These are phyloP conservation scores for Macrophomina pseudophaseolina DNA, from an alignment of 2,329 filamentous ascomycete species.

Conservation along the genomic window DNA sequence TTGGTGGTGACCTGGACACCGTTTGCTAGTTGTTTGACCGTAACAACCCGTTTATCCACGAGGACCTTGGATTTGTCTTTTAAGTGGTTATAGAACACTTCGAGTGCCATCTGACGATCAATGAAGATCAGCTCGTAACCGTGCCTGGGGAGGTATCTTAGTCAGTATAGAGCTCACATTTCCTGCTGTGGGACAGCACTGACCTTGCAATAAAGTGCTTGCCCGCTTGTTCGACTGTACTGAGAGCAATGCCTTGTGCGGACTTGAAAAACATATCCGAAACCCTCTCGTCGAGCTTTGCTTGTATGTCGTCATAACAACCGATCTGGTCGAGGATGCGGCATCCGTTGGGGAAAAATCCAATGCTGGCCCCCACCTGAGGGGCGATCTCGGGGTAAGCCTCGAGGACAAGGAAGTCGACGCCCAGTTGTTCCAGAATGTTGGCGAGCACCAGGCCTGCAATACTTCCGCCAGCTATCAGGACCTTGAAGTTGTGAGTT, in stretches of 20 bases:
- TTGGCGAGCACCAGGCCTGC: conserved; percentile 18
- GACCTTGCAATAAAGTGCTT: conserved; percentile 1
- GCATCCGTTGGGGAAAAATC: conserved; percentile 28
- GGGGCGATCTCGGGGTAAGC: conserved; percentile 30
- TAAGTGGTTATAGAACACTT: conserved; percentile 32
- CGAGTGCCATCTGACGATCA: conserved; percentile 21
- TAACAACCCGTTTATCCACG: neutral
- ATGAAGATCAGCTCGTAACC: conserved; percentile 16
- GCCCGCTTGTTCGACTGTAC: neutral
- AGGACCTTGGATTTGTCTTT: conserved; percentile 6
- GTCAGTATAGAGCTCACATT: neutral
- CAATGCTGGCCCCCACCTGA: conserved; percentile 33
- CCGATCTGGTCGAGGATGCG: conserved; percentile 27
- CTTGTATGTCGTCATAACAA: conserved; percentile 8
- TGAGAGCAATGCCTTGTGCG: neutral
- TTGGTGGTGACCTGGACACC: conserved; percentile 5
- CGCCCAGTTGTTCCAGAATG: conserved; percentile 2
- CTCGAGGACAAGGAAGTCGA: conserved; percentile 30
- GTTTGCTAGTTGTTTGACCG: neutral
- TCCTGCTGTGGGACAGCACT: neutral
- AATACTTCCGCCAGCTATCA: conserved; percentile 22
- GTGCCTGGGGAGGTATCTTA: neutral
- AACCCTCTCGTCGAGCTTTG: neutral
- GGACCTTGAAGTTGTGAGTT: neutral
- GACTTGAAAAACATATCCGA: neutral